A percentile compares a stretch with the other conserved stretches of the same genome.
These are phyloP conservation scores for Kluyveromyces sp. DNA, from an alignment of 1,139 yeast genomes.

Conservation along the genomic window DNA sequence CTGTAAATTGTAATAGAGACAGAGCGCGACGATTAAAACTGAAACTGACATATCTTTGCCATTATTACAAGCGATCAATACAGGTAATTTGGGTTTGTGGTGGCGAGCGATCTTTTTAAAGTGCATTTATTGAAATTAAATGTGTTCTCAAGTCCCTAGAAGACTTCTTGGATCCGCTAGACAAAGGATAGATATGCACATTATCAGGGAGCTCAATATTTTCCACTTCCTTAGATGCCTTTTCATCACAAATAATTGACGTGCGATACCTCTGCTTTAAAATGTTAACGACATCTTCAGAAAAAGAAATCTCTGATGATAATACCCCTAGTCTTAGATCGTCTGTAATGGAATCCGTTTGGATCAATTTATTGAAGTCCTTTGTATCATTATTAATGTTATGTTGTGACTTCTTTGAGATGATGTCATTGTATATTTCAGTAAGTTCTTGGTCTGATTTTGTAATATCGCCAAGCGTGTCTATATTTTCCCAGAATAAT, in stretches of 20 bases:
- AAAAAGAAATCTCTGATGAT: conserved; percentile 11
- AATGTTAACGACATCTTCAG: conserved; percentile 5
- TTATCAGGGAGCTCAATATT: background rate
- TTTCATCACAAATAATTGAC: conserved; percentile 18
- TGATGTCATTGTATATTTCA: conserved; percentile 18
- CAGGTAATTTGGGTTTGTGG: conserved; percentile 10
- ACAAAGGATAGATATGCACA: conserved; percentile 13
- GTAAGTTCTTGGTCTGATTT: conserved; percentile 35
- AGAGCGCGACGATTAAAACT: conserved; percentile 44
- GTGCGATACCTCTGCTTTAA: conserved; percentile 11
- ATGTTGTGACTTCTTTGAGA: conserved; percentile 5
- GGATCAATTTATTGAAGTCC: background rate
- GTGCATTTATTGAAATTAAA: conserved; percentile 15
- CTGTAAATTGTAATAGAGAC: conserved; percentile 37
- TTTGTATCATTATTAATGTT: background rate
- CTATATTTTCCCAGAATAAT: conserved; percentile 48
- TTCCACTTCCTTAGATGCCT: conserved; percentile 5
- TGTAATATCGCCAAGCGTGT: conserved; percentile 31
- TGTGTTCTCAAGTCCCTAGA: conserved; percentile 19
- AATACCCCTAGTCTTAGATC: conserved; percentile 19
- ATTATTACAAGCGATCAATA: conserved; percentile 49
- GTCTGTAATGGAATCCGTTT: conserved; percentile 16
- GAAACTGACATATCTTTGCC: conserved; percentile 65
- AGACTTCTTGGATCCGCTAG: conserved; percentile 26
- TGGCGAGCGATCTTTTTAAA: conserved; percentile 5